Evolutionary conservation across 2,329 filamentous ascomycete species (phyloP), one percentile per base, ranked within the genome.

Genomic region (Aspergillus pseudoterreus): DNA sequence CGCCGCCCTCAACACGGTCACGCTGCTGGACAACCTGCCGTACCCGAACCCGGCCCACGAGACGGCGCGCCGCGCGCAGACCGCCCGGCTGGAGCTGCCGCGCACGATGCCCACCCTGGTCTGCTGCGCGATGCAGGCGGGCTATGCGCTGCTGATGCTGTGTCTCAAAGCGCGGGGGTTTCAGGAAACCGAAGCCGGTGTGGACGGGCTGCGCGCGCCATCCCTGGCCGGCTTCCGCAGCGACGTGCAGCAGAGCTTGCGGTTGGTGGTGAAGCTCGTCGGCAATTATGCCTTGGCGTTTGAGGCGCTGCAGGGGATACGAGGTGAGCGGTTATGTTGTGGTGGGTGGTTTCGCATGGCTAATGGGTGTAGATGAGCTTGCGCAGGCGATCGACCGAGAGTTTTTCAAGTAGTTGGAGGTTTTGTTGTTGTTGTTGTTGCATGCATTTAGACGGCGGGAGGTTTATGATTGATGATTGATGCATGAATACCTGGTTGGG

Each of bases 101-200:
- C 61, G 65, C 6, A 64, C 59, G 8, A 62, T 67, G 56, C 63
- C 64, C 0, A 57, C 58, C 0, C 61, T 67, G 36, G 62, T 63
- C n/a, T 66, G 58, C 51, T 60, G 58, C 11, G 55, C 50, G 8
- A 56, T 57, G 55, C 58, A 60, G 55, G 51, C 65, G 12, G 57
- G 62, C 17, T 68, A 66, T 41, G 59, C 61, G 5, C 52, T 68
- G 51, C 38, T 67, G 19, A 68, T 66, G 60, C 48, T 66, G 10
- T 61, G 56, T 45, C 46, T 59, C 9, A 58, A 63, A 46, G 51
- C 56, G 2, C 38, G 52, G 9, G 43, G 41, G 6, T 45, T 57
- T 8, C 47, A 54, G 22, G 22, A 36, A 4, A 49, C n/a, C 19
- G 22, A 22, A 4, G 22, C 22, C 22, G 4, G 22, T 22, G 22